These are phyloP conservation scores for Fagopyrum esculentum DNA, from an alignment of 148 eudicot species.

Conservation along the genomic window DNA sequence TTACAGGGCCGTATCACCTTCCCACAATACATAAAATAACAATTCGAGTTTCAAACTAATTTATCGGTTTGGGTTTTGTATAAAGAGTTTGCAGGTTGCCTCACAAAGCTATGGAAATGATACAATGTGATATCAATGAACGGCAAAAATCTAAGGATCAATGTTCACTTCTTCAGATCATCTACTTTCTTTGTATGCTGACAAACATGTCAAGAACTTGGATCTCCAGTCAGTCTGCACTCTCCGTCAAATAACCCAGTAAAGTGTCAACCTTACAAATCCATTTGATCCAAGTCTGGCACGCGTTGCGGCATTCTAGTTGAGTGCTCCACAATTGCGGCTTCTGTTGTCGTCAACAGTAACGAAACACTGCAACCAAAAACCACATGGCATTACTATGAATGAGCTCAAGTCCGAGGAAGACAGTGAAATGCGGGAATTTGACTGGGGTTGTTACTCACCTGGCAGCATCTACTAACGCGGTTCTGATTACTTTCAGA, in stretches of 20 bases:
- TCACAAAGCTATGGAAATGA: not conserved
- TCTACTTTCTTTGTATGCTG: not conserved
- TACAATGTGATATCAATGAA: not conserved
- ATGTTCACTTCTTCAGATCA: not conserved
- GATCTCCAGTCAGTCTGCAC: not conserved
- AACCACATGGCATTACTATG: not conserved
- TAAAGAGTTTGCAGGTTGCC: no score
- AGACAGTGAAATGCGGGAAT: not conserved
- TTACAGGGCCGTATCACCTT: no score
- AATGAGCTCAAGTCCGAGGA: not conserved
- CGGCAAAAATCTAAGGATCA: not conserved
- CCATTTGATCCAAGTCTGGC: conserved; percentile 76
- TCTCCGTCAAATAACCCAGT: not conserved
- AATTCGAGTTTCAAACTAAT: no score
- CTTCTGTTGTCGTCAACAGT: conserved; percentile 81
- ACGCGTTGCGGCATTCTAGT: conserved; percentile 49
- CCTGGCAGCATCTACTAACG: conserved; percentile 95
- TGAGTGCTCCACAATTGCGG: conserved; percentile 48
- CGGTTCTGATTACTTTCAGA: conserved; percentile 88
- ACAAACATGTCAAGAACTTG: not conserved
- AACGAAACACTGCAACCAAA: conserved; percentile 53
- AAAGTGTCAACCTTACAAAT: conserved; percentile 2
- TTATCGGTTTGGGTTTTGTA: no score
- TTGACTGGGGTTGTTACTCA: conserved; percentile 17
- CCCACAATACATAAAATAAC: no score